Conservation (phyloP, 2,329 filamentous ascomycete genomes). For the Amauroascus verrucosus region DNA sequence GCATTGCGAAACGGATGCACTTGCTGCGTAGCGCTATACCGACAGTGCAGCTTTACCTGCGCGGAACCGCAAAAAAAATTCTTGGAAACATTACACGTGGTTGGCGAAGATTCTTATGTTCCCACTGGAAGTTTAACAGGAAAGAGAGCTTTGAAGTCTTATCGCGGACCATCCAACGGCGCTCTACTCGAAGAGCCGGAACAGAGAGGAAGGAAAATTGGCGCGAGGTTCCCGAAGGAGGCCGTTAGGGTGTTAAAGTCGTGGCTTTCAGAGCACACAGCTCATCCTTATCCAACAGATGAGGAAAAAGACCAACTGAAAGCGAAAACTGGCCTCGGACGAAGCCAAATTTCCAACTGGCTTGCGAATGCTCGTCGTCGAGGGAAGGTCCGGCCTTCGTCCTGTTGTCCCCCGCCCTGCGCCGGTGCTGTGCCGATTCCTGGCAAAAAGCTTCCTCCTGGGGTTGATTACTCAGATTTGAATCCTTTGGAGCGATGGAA, state of each 20-base stretch:
- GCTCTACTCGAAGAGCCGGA: conserved; percentile 29
- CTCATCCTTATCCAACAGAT: conserved; percentile 80
- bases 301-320: conserved; percentile 74
- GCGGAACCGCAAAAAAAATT: conserved; percentile 33
- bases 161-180: conserved; percentile 24
- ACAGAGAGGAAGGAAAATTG: conserved; percentile 49
- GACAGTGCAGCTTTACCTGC: conserved; percentile 40
- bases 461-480: conserved; percentile 40
- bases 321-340: conserved; percentile 66
- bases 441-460: conserved; percentile 44
- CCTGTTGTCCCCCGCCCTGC: conserved; percentile 59
- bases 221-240: conserved; percentile 67
- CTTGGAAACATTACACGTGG: conserved; percentile 36
- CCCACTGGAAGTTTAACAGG: conserved; percentile 32
- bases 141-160: conserved; percentile 34
- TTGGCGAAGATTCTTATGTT: conserved; percentile 35
- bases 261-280: conserved; percentile 70
- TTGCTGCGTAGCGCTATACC: conserved; percentile 39
- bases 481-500: conserved; percentile 61
- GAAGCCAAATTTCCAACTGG: conserved; percentile 84
- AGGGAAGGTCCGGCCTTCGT: conserved; percentile 59
- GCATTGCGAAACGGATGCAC: conserved; percentile 37
- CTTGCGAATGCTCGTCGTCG: conserved; percentile 78
- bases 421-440: conserved; percentile 67
- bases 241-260: conserved; percentile 71